Conservation (phyloP, 2,329 filamentous ascomycete species). For the Aspergillus vadensis region DNA sequence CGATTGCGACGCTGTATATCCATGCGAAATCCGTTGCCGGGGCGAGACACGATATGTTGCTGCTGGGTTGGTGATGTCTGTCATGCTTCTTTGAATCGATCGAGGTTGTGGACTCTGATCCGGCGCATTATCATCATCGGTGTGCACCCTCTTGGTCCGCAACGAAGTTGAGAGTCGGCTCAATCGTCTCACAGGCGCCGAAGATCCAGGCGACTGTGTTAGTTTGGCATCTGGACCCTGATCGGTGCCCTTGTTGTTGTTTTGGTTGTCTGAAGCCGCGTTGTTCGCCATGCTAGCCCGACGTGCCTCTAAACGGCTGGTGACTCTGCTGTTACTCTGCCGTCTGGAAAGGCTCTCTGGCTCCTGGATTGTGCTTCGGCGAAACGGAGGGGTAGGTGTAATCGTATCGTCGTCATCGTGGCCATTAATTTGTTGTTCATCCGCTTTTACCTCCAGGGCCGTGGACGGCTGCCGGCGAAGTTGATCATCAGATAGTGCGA, state of each 20-base stretch:
- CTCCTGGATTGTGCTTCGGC: slow-evolving; percentile 44
- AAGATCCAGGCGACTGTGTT: slow-evolving; percentile 18
- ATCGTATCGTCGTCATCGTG: slow-evolving; percentile 31
- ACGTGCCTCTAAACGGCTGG: slow-evolving; percentile 43
- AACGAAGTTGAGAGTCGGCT: slow-evolving; percentile 44
- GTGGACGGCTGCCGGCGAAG: slow-evolving; percentile 33
- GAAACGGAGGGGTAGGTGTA: slow-evolving; percentile 34
- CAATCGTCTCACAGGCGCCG: slow-evolving; percentile 40
- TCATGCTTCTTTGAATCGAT: slow-evolving; percentile 47
- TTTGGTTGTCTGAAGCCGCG: slow-evolving; percentile 11
- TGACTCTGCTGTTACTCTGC: slow-evolving; percentile 30
- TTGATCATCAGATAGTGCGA: slow-evolving; percentile 71
- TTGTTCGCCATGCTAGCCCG: slow-evolving; percentile 39
- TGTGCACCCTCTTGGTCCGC: slow-evolving; percentile 39
- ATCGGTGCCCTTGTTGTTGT: slow-evolving; percentile 13
- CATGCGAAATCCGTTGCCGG: slow-evolving; percentile 38
- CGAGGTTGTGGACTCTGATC: slow-evolving; percentile 35
- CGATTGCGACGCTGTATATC: slow-evolving; percentile 29
- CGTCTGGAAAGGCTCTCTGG: slow-evolving; percentile 34
- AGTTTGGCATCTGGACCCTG: slow-evolving; percentile 11
- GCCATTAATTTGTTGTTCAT: slow-evolving; percentile 26
- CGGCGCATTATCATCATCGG: slow-evolving; percentile 40
- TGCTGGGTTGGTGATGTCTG: slow-evolving; percentile 40
- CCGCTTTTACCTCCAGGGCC: slow-evolving; percentile 30
- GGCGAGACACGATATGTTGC: slow-evolving; percentile 31